A percentile compares a stretch with the other conserved stretches of the same genome.
phyloP scores from a whole-genome alignment of 2,329 filamentous ascomycete genomes.

The Orbilia brochopaga region DNA sequence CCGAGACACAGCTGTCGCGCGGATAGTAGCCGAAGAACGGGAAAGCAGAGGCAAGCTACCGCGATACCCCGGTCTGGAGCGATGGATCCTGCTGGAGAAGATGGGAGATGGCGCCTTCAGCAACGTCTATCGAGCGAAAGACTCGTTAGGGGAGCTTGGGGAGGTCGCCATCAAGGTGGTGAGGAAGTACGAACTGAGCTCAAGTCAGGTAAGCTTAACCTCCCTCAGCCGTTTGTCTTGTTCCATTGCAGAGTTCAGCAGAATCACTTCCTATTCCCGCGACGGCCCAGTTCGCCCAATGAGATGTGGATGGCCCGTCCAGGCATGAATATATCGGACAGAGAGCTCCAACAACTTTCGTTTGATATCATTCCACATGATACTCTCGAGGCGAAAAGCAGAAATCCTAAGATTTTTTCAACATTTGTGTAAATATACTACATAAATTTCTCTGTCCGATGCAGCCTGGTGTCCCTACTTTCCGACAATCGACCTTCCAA shows the following conservation, averaged over 20 bases:
- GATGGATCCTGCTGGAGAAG: constrained; percentile 88
- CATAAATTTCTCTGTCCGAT: constrained; percentile 44
- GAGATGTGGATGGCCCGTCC: constrained; percentile 24
- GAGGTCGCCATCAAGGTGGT: constrained; percentile 98
- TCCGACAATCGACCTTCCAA: constrained; percentile 7
- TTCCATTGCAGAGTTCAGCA: constrained; percentile 8
- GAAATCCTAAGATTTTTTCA: neutral
- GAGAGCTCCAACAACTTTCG: constrained; percentile 51
- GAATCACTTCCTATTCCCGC: constrained; percentile 12
- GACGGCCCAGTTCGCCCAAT: constrained; percentile 23
- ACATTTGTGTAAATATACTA: constrained; percentile 8
- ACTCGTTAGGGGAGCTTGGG: constrained; percentile 71
- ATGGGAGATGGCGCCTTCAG: constrained; percentile 99
- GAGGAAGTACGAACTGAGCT: constrained; percentile 98
- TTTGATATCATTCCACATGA: constrained; percentile 11
- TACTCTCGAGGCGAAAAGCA: constrained; percentile 5
- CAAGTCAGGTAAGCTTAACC: constrained; percentile 83
- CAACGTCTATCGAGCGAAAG: constrained; percentile 91
- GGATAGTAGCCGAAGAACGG: constrained; percentile 89
- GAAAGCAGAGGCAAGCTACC: constrained; percentile 85
- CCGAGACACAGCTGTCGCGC: constrained; percentile 74
- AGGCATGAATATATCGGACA: constrained; percentile 35
- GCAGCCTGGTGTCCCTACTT: constrained; percentile 48
- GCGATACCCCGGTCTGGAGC: constrained; percentile 79
- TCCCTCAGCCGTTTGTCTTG: neutral